A percentile compares a stretch with the other conserved stretches of the same genome.
These are phyloP conservation scores for Alternaria postmessia DNA, from an alignment of 2,329 filamentous ascomycete species.

Conservation along the genomic window DNA sequence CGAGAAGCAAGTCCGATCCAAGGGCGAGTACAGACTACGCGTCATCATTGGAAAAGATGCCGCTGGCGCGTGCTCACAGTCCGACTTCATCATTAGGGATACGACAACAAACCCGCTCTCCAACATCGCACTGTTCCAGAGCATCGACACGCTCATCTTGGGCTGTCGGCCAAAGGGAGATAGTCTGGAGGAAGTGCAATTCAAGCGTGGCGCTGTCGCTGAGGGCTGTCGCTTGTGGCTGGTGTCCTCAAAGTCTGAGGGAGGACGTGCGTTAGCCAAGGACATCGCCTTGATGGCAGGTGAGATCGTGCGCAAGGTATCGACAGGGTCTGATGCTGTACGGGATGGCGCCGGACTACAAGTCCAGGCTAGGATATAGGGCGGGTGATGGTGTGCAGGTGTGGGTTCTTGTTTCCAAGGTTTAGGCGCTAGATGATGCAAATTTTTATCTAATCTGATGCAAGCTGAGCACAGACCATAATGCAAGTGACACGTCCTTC, in stretches of 20 bases:
- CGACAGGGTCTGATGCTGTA: slow-evolving; percentile 21
- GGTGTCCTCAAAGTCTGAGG: slow-evolving; percentile 43
- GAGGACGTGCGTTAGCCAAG: slow-evolving; percentile 46
- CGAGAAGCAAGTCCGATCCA: slow-evolving; percentile 47
- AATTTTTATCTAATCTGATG: slow-evolving; percentile 48
- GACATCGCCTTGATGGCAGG: slow-evolving; percentile 46
- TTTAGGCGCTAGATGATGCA: slow-evolving; percentile 16
- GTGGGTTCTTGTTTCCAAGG: slow-evolving; percentile 6
- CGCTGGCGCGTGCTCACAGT: slow-evolving; percentile 32
- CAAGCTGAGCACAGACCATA: slow-evolving; percentile 12
- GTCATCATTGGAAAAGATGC: slow-evolving; percentile 39
- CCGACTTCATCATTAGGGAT: slow-evolving; percentile 45
- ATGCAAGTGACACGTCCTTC: slow-evolving; percentile 19
- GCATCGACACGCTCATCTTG: slow-evolving; percentile 43
- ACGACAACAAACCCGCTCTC: slow-evolving; percentile 23
- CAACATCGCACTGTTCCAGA: slow-evolving; percentile 37
- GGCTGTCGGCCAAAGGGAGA: slow-evolving; percentile 48
- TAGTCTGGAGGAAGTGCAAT: slow-evolving; percentile 49
- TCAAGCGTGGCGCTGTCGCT: slow-evolving; percentile 46
- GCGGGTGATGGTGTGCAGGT: slow-evolving; percentile 6
- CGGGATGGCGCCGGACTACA: slow-evolving; percentile 28
- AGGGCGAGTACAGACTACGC: slow-evolving; percentile 40
- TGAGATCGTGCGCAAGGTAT: slow-evolving; percentile 40
- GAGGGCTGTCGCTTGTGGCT: slow-evolving; percentile 44
- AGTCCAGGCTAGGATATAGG: slow-evolving; percentile 44